phyloP scores from a whole-genome alignment of 495 filamentous ascomycete species.

The Talaromyces nanjingensis region DNA sequence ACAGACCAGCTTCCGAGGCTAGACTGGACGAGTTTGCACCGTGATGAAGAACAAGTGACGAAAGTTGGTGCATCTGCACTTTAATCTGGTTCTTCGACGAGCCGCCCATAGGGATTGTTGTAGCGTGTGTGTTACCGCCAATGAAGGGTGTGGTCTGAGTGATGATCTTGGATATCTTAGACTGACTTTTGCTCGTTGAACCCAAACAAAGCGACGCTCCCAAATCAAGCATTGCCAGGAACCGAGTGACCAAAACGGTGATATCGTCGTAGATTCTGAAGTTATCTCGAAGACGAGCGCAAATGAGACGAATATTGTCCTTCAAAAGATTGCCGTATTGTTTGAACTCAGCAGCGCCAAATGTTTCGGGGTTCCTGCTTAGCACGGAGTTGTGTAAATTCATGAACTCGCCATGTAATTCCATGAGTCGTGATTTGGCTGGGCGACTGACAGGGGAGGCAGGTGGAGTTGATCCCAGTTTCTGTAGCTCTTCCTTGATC shows the following conservation, averaged over 20 bases:
- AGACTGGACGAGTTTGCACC: constrained; percentile 29
- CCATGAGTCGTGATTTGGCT: constrained; percentile 51
- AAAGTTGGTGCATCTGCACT: constrained; percentile 38
- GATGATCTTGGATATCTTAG: constrained; percentile 20
- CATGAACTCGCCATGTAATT: constrained; percentile 76
- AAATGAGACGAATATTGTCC: constrained; percentile 64
- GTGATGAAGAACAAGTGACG: constrained; percentile 27
- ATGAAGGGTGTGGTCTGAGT: constrained; percentile 57
- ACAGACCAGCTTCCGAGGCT: constrained; percentile 18
- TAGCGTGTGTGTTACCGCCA: constrained; percentile 35
- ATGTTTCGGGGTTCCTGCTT: constrained; percentile 42
- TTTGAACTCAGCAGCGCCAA: constrained; percentile 21
- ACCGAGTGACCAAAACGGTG: constrained; percentile 67
- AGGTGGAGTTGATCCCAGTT: constrained; percentile 54
- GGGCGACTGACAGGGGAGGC: constrained; percentile 70
- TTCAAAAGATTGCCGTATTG: constrained; percentile 49
- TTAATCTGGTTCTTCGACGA: constrained; percentile 36
- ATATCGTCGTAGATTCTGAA: constrained; percentile 81
- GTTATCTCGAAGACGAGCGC: constrained; percentile 53
- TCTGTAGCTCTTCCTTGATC: constrained; percentile 49
- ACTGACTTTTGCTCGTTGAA: neutral
- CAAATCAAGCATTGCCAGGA: constrained; percentile 72
- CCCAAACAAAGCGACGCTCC: constrained; percentile 57
- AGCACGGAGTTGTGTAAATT: constrained; percentile 65
- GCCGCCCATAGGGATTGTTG: constrained; percentile 13